These are phyloP conservation scores for Pleurotus pulmonarius DNA, from an alignment of 768 basidiomycete genomes.

Conservation along the genomic window DNA sequence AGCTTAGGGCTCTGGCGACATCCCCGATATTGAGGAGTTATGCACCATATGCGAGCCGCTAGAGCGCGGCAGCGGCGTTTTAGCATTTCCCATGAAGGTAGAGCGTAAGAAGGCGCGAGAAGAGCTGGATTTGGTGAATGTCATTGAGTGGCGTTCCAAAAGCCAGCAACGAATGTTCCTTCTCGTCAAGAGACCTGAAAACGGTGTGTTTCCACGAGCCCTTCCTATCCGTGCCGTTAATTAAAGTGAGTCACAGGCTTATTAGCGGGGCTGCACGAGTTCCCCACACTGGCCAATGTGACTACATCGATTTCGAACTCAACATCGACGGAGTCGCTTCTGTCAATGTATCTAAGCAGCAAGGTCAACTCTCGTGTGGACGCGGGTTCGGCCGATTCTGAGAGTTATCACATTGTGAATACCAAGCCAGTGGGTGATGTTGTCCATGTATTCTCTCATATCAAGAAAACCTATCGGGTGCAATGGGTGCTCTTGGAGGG, in stretches of 20 bases:
- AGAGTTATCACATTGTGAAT: slow-evolving; percentile 39
- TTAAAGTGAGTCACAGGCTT: slow-evolving; percentile 54
- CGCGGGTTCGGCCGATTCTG: neutral
- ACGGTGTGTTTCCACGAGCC: slow-evolving; percentile 43
- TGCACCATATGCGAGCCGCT: slow-evolving; percentile 69
- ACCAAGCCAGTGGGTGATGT: slow-evolving; percentile 60
- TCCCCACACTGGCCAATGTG: slow-evolving; percentile 65
- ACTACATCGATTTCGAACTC: slow-evolving; percentile 34
- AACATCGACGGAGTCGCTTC: slow-evolving; percentile 24
- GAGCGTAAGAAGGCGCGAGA: slow-evolving; percentile 80
- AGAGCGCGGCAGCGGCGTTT: slow-evolving; percentile 40
- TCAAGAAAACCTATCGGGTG: slow-evolving; percentile 78
- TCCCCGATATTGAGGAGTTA: slow-evolving; percentile 71
- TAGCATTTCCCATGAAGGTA: slow-evolving; percentile 83
- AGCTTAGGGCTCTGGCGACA: neutral
- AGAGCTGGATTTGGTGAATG: slow-evolving; percentile 81
- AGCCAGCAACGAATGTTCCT: slow-evolving; percentile 56
- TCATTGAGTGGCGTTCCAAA: slow-evolving; percentile 70
- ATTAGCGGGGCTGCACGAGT: slow-evolving; percentile 86
- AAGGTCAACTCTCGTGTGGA: slow-evolving; percentile 16
- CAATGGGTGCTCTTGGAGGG: slow-evolving; percentile 70
- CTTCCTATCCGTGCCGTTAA: neutral
- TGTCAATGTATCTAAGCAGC: slow-evolving; percentile 34
- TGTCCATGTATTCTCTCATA: slow-evolving; percentile 85
- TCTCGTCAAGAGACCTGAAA: slow-evolving; percentile 77